Evolutionary conservation across 805 yeast species (phyloP).

Genomic region (Cyberlindnera lachancei): DNA sequence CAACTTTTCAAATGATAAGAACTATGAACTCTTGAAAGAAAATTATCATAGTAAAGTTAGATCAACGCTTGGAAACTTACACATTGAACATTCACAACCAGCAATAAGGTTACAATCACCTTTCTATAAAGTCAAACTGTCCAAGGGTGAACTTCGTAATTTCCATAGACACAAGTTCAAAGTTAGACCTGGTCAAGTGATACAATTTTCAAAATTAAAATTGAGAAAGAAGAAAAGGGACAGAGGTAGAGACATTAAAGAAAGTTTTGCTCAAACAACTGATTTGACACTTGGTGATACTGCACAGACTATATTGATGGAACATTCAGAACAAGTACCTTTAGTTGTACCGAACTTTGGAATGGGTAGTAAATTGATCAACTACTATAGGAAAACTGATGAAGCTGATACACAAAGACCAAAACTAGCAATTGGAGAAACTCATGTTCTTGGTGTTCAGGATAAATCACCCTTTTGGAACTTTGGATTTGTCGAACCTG

Average conservation of each 20-base stretch:
- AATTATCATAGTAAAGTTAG: conserved; percentile 90
- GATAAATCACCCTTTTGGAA: conserved; percentile 98
- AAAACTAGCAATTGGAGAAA: conserved; percentile 84
- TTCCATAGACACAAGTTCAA: conserved; percentile 76
- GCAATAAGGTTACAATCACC: conserved; percentile 87
- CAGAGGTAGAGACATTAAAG: conserved; percentile 71
- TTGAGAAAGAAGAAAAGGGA: conserved; percentile 83
- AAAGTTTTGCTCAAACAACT: conserved; percentile 59
- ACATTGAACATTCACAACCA: conserved; percentile 86
- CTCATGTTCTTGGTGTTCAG: conserved; percentile 91
- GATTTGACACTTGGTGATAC: conserved; percentile 84
- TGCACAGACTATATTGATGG: conserved; percentile 69
- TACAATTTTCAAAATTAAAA: conserved; percentile 70
- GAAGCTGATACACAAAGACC: conserved; percentile 84
- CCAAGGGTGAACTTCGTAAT: conserved; percentile 60
- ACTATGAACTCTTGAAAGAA: conserved; percentile 73
- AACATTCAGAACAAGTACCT: conserved; percentile 88
- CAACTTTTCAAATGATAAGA: conserved; percentile 82
- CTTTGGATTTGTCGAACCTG: conserved; percentile 93
- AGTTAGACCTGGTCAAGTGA: conserved; percentile 69
- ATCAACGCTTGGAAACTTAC: conserved; percentile 83
- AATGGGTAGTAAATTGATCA: conserved; percentile 90
- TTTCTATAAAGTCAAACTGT: conserved; percentile 71
- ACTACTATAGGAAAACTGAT: conserved; percentile 79
- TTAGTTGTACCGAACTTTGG: conserved; percentile 80